Base-by-base conservation (phyloP, 495 filamentous ascomycete genomes). In the Choiromyces venosus region DNA sequence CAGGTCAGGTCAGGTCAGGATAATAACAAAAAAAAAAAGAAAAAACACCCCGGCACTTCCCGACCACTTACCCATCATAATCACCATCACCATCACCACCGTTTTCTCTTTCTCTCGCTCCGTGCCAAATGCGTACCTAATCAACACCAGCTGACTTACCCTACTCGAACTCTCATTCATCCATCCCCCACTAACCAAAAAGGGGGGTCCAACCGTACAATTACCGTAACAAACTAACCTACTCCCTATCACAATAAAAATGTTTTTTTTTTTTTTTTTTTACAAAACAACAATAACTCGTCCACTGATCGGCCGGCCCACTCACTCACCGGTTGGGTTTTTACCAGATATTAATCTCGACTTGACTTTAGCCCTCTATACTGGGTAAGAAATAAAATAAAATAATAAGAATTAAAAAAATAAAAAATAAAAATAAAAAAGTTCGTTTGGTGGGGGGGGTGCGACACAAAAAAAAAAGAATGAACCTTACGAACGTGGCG, bases 401-500 rank as follows among this genome's bases (percentile, higher is more conserved):
- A 52, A 52, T n/a, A n/a, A n/a, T n/a, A 52, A 52, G 12, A 25
- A n/a, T 52, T 25, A 42, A 42, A 42, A 42, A 42, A 42, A 18
- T 1, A 40, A 40, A 40, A 1, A 40, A 40, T 14, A 16, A 16
- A 42, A 18, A 42, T 16, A 42, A 18, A 42, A 16, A 42, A 4
- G 10, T n/a, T n/a, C 44, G 16, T 19, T 6, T 6, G 44, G 6
- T 19, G 44, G 44, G 7, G 16, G 44, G 19, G 19, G 19, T 3
- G 21, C 19, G 44, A n/a, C 19, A 52, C 44, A 52, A 4, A 9
- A 52, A 7, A n/a, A n/a, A 52, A 52, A 52, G 16, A 33, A 18
- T 71, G 75, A 76, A 74, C 69, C 78, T 70, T 73, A 70, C 74
- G 76, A 67, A 78, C 79, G 79, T 81, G 79, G 79, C 79, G 79